These are phyloP conservation scores for Aspergillus brunneoviolaceus DNA, from an alignment of 2,329 filamentous ascomycete genomes.

Conservation along the genomic window DNA sequence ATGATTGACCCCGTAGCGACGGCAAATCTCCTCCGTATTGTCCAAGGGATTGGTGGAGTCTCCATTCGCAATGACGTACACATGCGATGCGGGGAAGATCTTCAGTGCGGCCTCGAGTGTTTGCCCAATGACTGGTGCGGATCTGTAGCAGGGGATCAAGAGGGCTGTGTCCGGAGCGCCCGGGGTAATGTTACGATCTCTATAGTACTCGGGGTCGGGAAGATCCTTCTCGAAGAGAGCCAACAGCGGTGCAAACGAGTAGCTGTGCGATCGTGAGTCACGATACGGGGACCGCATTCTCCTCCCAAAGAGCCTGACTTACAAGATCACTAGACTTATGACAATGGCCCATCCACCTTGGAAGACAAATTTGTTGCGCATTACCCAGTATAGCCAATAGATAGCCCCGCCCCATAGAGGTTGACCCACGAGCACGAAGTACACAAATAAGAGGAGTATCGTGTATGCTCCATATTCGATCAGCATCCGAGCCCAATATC, in stretches of 20 bases:
- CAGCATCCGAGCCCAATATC: constrained; percentile 35
- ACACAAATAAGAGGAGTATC: constrained; percentile 41
- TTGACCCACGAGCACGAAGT: constrained; percentile 48
- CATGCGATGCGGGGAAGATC: constrained; percentile 47
- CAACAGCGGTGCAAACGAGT: constrained; percentile 32
- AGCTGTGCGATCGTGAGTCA: constrained; percentile 17
- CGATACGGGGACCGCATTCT: background rate
- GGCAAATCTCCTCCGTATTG: constrained; percentile 49
- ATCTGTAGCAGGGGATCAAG: constrained; percentile 52
- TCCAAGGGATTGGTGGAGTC: constrained; percentile 50
- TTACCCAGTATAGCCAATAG: constrained; percentile 45
- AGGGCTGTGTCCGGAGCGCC: constrained; percentile 40
- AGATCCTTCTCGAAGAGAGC: constrained; percentile 36
- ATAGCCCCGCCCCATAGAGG: constrained; percentile 50
- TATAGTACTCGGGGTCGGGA: constrained; percentile 19
- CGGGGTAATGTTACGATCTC: constrained; percentile 17
- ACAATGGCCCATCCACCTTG: constrained; percentile 44
- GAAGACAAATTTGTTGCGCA: constrained; percentile 43
- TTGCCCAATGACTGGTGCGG: constrained; percentile 42
- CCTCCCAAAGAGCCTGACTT: constrained; percentile 11
- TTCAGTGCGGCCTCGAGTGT: constrained; percentile 48
- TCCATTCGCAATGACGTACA: constrained; percentile 52
- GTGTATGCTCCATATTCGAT: constrained; percentile 44
- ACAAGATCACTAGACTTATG: constrained; percentile 39
- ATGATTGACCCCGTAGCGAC: constrained; percentile 48